Base-by-base conservation (phyloP, 805 yeast genomes). In the Nakazawaea wickerhamii region DNA sequence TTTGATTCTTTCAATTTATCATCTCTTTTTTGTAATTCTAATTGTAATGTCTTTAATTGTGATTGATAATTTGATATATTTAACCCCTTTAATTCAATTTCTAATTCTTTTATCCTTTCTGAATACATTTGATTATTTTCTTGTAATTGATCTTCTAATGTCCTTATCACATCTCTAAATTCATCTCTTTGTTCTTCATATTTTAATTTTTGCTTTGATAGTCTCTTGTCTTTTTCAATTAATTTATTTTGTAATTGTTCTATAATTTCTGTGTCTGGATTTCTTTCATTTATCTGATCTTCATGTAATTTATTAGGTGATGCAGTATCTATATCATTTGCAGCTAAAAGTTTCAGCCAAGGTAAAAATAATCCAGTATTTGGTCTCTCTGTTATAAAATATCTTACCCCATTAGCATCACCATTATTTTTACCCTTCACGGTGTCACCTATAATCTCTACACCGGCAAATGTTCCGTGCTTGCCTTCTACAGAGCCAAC, bases 341-440 rank as follows among this genome's bases (percentile, higher is more conserved):
- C 52, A 30, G 50, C 48, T 4, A 48, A 51, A 41, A 58, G 58
- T 59, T 64, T 71, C 38, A 67, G 75, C 55, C 69, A 76, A 2
- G 79, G 80, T 36, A 90, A 68, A 54, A 90, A 90, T 22, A 90
- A 60, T 0, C 97, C 97, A 15, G 88, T 70, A 44, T 73, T 73
- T 0, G 89, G 84, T 27, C 55, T 62, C 5, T 67, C 61, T 0
- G 90, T 86, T 4, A 67, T 65, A 55, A 90, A 90, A 57, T 89
- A 89, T 41, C 67, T 67, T 6, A 65, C 57, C 0, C 95, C 95
- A 44, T 81, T 75, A 35, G 80, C 88, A 32, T 75, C 73, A n/a
- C 99, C 99, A 42, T 78, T 75, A 55, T 91, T 93, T 59, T 87
- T 85, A 18, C 99, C 99, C 42, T 76, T 67, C 0, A 74, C 64